Evolutionary conservation across 192 early-diverging fungal genomes (phyloP).

Genomic region (Coemansia reversa): DNA sequence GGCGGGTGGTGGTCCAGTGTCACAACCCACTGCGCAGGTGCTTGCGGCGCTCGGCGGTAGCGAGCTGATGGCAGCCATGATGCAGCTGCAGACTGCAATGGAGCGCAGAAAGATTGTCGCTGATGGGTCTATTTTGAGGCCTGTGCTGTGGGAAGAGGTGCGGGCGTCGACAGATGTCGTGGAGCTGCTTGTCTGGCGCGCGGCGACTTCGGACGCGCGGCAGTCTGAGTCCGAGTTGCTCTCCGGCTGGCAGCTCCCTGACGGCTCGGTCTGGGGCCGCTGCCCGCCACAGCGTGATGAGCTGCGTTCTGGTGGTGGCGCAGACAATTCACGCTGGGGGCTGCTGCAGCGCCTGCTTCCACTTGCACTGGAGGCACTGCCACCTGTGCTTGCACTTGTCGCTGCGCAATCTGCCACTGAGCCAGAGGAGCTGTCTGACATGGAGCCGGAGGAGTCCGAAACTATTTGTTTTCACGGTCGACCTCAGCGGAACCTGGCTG

Average conservation of each 20-base stretch:
- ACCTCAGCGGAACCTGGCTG: conserved; percentile 6
- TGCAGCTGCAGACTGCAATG: conserved; percentile 16
- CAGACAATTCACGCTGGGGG: conserved; percentile 7
- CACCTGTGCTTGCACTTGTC: conserved; percentile 17
- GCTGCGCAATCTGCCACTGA: neutral
- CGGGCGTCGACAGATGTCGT: conserved; percentile 8
- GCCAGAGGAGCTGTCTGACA: neutral
- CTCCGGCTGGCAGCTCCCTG: conserved; percentile 46
- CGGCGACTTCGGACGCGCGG: neutral
- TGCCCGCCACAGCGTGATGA: neutral
- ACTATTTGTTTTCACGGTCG: conserved; percentile 44
- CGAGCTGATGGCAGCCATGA: conserved; percentile 12
- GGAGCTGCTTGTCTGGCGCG: conserved; percentile 27
- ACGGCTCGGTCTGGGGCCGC: conserved; percentile 41
- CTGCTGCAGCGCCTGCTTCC: conserved; percentile 28
- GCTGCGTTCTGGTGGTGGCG: neutral
- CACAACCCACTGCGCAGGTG: conserved; percentile 17
- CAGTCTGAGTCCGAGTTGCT: conserved; percentile 22
- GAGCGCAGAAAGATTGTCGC: conserved; percentile 8
- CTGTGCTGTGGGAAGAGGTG: conserved; percentile 11
- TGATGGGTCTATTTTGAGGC: conserved; percentile 6
- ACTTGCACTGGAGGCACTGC: conserved; percentile 23
- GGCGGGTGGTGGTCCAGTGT: conserved; percentile 7
- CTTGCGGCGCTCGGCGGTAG: conserved; percentile 19
- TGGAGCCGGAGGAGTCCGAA: conserved; percentile 7